These are phyloP conservation scores for Acanthamoeba royreba DNA, from an alignment of 208 protist species.

Conservation along the genomic window DNA sequence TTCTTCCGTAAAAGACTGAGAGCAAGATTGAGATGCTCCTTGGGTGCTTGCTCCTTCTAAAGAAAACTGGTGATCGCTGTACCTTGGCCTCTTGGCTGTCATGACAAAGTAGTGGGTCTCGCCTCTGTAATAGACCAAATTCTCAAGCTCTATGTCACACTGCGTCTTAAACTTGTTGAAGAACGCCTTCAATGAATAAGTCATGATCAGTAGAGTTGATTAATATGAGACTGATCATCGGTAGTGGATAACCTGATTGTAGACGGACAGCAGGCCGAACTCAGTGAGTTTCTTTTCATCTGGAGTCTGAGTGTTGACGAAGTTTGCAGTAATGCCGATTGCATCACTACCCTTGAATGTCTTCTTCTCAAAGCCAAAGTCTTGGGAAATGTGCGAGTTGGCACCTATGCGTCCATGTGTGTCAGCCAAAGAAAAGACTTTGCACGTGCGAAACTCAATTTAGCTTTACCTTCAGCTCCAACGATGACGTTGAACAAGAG, in stretches of 20 bases:
- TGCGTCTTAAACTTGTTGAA: neutral
- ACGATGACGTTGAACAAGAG: conserved; percentile 10
- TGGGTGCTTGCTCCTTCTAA: neutral
- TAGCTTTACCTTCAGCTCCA: neutral
- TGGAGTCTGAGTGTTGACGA: conserved; percentile 3
- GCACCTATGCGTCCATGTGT: neutral
- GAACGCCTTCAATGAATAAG: neutral
- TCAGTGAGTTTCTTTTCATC: neutral
- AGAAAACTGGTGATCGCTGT: neutral
- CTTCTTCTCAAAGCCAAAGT: neutral
- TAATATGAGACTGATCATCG: no score
- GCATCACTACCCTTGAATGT: neutral
- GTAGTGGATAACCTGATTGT: neutral
- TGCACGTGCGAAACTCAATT: neutral
- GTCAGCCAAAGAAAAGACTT: no score
- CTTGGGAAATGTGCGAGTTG: neutral
- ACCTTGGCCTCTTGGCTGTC: conserved; percentile 17
- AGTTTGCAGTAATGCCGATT: conserved; percentile 42
- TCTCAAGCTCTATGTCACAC: conserved; percentile 20
- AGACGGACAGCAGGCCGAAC: conserved; percentile 7
- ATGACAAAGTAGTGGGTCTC: conserved; percentile 51
- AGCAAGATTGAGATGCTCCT: no score
- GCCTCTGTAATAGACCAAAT: conserved; percentile 40
- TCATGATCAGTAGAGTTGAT: neutral
- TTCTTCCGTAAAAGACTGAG: neutral